Conservation (phyloP, 2,329 filamentous ascomycete genomes). For the Zasmidium citrigriseum region DNA sequence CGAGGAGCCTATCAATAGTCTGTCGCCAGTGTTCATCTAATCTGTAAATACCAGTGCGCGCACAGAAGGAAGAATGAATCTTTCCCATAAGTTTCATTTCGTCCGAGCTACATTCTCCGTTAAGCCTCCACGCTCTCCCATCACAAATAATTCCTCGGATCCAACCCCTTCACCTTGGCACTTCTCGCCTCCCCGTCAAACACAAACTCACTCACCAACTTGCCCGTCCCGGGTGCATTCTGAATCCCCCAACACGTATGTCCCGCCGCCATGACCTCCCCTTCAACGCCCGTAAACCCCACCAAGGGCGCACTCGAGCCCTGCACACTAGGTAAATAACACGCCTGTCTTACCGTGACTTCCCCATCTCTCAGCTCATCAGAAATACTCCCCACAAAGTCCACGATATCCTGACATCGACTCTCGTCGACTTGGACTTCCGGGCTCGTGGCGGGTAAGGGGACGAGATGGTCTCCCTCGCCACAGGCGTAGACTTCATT, state of each 20-base stretch:
- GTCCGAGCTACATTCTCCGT: too few relatives aligned
- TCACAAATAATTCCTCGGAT: constrained; percentile 37
- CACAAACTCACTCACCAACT: constrained; percentile 48
- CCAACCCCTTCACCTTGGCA: constrained; percentile 44
- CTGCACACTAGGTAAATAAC: constrained; percentile 81
- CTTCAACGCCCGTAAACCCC: constrained; percentile 70
- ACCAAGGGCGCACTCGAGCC: constrained; percentile 70
- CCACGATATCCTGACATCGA: constrained; percentile 81
- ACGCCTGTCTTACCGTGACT: constrained; percentile 79
- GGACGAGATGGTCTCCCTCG: constrained; percentile 75
- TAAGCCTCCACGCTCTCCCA: neutral
- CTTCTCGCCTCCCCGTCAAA: constrained; percentile 47
- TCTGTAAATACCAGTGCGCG: neutral
- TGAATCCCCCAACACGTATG: constrained; percentile 99
- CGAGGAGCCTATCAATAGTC: neutral
- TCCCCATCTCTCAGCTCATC: constrained; percentile 48
- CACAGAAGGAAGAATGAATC: too few relatives aligned
- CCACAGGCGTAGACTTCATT: constrained; percentile 93
- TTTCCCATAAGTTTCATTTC: too few relatives aligned
- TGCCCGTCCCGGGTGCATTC: constrained; percentile 79
- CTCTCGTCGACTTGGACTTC: constrained; percentile 72
- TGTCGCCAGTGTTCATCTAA: neutral
- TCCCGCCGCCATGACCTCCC: constrained; percentile 79
- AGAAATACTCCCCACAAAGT: constrained; percentile 68
- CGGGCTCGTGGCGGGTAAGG: constrained; percentile 74